Base-by-base conservation (phyloP, 202 grass and related monocot genomes). In the Elaeis oleifera region DNA sequence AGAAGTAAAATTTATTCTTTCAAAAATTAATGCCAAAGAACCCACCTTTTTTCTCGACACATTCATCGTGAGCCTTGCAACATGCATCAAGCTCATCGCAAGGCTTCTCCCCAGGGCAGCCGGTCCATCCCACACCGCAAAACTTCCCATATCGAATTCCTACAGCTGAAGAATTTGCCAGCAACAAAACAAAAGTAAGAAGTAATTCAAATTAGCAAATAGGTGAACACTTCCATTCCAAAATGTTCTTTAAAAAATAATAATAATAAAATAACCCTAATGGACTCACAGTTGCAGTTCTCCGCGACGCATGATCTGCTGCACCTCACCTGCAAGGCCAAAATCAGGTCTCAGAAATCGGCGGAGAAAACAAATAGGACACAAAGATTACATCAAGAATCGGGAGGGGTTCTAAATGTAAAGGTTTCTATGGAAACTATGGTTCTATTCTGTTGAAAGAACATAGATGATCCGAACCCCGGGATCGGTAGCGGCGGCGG, bases 11-110 rank as follows among this genome's bases (percentile, higher is more conserved):
- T 44, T 44, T 44, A 44, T 44, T 13, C 1, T 44, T 44, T 44
- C 9, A 44, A 13, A 0, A 44, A 44, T 44, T 44, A 44, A 44
- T 44, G 36, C 9, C 36, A 44, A 44, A 44, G 8, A 44, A 1
- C 23, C 5, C 28, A 89, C 87, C 87, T 88, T 96, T 96, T 65
- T 85, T 85, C 26, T 85, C 87, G 54, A 90, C 87, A 63, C 87
- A 96, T 53, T 76, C 17, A 19, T 96, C 87, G 56, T 90, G 91
- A 32, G 76, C 76, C 28, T 86, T 89, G 84, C 91, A 90, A 73
- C 79, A 96, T 21, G 84, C 87, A 24, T 90, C 84, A 62, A 96
- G 91, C 56, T 96, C 91, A 48, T 96, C 87, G 26, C 91, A 96
- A 24, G 91, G 91, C 27, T 96, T 81, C 76, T 96, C 91, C 19